Conservation (phyloP, 805 yeast species). For the Saturnispora ahearnii region DNA sequence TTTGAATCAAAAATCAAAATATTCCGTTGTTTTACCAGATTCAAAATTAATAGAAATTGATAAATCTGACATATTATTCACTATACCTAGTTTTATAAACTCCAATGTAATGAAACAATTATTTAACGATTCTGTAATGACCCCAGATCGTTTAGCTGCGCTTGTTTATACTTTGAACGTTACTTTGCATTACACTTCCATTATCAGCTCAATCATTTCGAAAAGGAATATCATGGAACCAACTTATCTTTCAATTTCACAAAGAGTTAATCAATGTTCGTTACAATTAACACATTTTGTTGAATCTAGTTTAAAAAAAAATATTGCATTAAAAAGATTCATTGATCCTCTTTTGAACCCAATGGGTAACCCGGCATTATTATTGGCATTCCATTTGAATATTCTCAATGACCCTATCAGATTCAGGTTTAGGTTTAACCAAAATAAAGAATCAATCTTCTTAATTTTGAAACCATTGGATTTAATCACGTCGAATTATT, state of each 20-base stretch:
- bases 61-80: constrained; percentile 36
- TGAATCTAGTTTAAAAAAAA: background rate
- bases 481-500: constrained; percentile 14
- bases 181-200: constrained; percentile 4
- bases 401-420: constrained; percentile 21
- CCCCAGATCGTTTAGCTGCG: background rate
- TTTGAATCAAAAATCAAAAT: constrained; percentile 1
- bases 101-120: background rate
- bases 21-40: constrained; percentile 15
- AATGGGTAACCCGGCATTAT: constrained; percentile 12
- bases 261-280: constrained; percentile 12
- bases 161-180: constrained; percentile 10
- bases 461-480: constrained; percentile 17
- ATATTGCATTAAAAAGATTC: constrained; percentile 2
- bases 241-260: constrained; percentile 8
- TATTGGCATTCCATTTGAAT: constrained; percentile 18
- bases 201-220: constrained; percentile 4
- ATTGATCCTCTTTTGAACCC: constrained; percentile 8
- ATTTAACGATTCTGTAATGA: background rate
- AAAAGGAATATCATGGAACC: constrained; percentile 8
- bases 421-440: constrained; percentile 14
- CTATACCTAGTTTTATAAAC: constrained; percentile 12
- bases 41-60: constrained; percentile 47
- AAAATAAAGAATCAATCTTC: constrained; percentile 13
- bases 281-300: constrained; percentile 5